Base-by-base conservation (phyloP, 75 land plant genomes). In the Larix kaempferi region DNA sequence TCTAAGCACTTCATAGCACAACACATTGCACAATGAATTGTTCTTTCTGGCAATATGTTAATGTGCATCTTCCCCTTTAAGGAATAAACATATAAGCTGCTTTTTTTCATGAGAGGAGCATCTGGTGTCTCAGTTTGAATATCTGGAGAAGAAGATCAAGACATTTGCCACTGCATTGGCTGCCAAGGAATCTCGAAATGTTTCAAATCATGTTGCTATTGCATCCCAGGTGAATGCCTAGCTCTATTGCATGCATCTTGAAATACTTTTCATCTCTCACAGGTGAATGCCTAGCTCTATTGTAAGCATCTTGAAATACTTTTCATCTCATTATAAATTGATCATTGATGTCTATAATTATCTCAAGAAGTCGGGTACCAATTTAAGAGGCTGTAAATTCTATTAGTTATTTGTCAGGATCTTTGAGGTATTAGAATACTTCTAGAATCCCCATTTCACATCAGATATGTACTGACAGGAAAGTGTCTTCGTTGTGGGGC, bases 171-270 rank as follows among this genome's bases (percentile, higher is more conserved):
- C 57, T 56, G 88, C 80, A 6, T 78, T 90, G 82, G 87, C 82
- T 59, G 79, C 84, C 2, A 80, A 87, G 75, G 86, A 89, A 44
- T 74, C 77, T 19, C 76, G 82, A 57, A 85, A 77, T 37, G 86
- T 88, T 81, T 78, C 83, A 14, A 63, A 83, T 59, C 93, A 94
- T 80, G 87, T 92, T 59, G 86, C 95, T 59, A 73, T 90, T 74
- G 98, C 99, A 78, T 97, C 97, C 26, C 95, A 94, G 97, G 99
- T 94, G 61, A 72, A 56, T 62, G 14, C 12, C 4, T 13, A 19
- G 15, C 35, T 66, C n/a, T 29, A 1, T 29, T 29, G 33, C 1
- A 57, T 13, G 19, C 13, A 57, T 57, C 19, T 57, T 57, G 19
- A 57, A 57, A 57, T 17, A 1, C 59, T 13, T 57, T 57, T 57